phyloP scores from a whole-genome alignment of 768 basidiomycete genomes.

The Infundibulicybe gibba region DNA sequence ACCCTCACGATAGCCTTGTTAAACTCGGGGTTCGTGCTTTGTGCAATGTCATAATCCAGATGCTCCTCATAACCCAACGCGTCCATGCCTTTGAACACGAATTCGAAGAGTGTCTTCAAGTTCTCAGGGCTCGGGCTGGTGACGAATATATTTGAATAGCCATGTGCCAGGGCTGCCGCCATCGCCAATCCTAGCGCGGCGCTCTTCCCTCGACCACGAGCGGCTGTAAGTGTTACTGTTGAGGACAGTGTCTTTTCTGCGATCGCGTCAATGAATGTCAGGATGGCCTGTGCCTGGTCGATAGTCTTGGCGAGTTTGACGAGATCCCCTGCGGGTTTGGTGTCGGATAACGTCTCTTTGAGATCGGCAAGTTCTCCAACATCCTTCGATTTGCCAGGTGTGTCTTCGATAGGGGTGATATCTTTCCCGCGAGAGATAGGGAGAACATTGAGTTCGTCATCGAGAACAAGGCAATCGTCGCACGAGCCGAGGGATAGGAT shows the following conservation, averaged over 20 bases:
- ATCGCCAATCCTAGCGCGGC: conserved; percentile 95
- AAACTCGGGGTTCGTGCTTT: conserved; percentile 92
- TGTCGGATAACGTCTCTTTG: conserved; percentile 73
- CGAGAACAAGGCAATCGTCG: conserved; percentile 88
- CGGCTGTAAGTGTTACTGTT: conserved; percentile 93
- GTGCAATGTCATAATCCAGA: conserved; percentile 93
- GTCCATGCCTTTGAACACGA: conserved; percentile 96
- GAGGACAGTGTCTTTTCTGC: conserved; percentile 91
- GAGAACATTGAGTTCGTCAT: conserved; percentile 97
- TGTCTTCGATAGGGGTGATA: conserved; percentile 63
- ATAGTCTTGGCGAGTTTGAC: conserved; percentile 88
- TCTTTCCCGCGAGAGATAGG: conserved; percentile 96
- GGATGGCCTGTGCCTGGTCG: conserved; percentile 91
- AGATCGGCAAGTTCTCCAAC: conserved; percentile 74
- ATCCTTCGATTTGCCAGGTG: conserved; percentile 27
- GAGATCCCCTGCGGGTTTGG: conserved; percentile 85
- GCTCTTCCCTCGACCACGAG: conserved; percentile 93
- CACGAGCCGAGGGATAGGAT: conserved; percentile 95
- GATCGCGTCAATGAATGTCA: conserved; percentile 94
- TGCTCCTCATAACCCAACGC: conserved; percentile 95
- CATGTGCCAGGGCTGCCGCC: conserved; percentile 87
- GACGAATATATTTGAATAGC: conserved; percentile 97
- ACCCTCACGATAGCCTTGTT: conserved; percentile 95
- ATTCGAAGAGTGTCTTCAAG: conserved; percentile 95
- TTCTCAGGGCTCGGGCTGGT: conserved; percentile 98